Conservation (phyloP, 108 stramenopile species). For the Skeletonema marinoi region DNA sequence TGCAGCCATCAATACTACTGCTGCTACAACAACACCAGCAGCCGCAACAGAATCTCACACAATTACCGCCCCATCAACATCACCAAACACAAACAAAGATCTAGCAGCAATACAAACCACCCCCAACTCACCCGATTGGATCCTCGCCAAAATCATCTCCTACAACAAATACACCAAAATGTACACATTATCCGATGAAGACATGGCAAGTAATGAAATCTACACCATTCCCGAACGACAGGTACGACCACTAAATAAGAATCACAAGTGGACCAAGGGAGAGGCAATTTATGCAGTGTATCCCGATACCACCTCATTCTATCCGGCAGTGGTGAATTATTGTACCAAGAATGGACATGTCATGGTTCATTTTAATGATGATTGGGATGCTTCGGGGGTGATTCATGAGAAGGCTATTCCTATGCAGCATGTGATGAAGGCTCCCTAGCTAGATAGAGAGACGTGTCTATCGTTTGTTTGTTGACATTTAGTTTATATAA, state of each 20-base stretch:
- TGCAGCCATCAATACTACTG: neutral
- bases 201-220: conserved; percentile 76
- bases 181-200: conserved; percentile 80
- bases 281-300: conserved; percentile 83
- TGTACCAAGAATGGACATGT: conserved; percentile 47
- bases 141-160: conserved; percentile 81
- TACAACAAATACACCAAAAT: conserved; percentile 68
- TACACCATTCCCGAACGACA: conserved; percentile 72
- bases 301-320: conserved; percentile 88
- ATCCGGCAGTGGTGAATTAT: conserved; percentile 68
- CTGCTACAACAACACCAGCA: conserved; percentile 2
- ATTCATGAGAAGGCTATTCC: conserved; percentile 82
- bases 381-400: conserved; percentile 75
- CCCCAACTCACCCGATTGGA: conserved; percentile 75
- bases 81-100: conserved; percentile 55
- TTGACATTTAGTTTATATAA: neutral
- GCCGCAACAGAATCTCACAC: neutral
- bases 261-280: conserved; percentile 43
- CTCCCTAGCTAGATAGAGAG: conserved; percentile 34
- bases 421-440: conserved; percentile 74
- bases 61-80: conserved; percentile 7
- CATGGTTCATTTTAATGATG: conserved; percentile 84
- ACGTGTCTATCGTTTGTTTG: neutral
- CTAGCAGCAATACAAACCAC: conserved; percentile 78
- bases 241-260: conserved; percentile 52